Conservation (phyloP, 2,329 filamentous ascomycete genomes). For the Xylaria digitata region DNA sequence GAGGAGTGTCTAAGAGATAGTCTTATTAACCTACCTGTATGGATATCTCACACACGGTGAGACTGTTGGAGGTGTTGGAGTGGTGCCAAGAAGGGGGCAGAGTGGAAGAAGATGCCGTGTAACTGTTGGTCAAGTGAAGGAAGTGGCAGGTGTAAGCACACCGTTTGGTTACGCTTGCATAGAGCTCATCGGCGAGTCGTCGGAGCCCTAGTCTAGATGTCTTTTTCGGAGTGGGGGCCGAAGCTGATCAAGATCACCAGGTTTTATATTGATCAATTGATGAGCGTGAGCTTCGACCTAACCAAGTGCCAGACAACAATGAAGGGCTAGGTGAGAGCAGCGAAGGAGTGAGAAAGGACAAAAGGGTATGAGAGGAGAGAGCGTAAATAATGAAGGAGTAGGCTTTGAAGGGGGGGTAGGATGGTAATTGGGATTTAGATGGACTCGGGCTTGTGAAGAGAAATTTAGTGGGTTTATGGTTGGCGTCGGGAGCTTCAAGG, state of each 20-base stretch:
- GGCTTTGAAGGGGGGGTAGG: constrained; percentile 20
- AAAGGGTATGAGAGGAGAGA: constrained; percentile 13
- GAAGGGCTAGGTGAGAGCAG: constrained; percentile 13
- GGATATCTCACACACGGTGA: constrained; percentile 14
- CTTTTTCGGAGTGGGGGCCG: constrained; percentile 20
- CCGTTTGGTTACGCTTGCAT: not conserved
- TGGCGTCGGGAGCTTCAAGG: constrained; percentile 26
- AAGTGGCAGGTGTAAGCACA: not conserved
- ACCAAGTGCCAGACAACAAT: constrained; percentile 15
- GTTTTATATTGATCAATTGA: constrained; percentile 24
- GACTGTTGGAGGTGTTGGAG: constrained; percentile 28
- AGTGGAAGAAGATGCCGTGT: constrained; percentile 5
- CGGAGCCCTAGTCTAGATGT: constrained; percentile 10
- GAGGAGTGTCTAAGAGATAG: constrained; percentile 2
- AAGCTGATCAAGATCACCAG: constrained; percentile 23
- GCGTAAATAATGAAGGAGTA: constrained; percentile 8
- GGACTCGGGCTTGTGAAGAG: constrained; percentile 41
- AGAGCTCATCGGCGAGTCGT: constrained; percentile 26
- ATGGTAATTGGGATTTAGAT: constrained; percentile 33
- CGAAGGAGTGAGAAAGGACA: constrained; percentile 7
- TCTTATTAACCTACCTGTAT: constrained; percentile 25
- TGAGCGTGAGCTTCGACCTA: constrained; percentile 15
- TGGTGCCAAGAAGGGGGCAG: constrained; percentile 20
- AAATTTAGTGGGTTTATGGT: constrained; percentile 44
- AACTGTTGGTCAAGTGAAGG: constrained; percentile 2